Conservation (phyloP, 495 filamentous ascomycete genomes). For the Lichina pygmaea region DNA sequence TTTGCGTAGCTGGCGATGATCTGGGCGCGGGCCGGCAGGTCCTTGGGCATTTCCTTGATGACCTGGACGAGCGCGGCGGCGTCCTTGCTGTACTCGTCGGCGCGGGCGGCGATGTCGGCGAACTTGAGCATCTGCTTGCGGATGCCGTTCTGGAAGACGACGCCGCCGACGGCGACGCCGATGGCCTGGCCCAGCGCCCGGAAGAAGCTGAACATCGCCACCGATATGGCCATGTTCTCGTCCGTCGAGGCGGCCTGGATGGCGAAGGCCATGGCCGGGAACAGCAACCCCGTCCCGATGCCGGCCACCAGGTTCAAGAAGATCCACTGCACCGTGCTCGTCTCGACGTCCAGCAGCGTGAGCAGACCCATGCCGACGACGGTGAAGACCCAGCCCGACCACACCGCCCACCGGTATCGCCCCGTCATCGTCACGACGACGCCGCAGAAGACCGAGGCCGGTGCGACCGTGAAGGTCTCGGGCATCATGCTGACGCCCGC, state of each 20-base stretch:
- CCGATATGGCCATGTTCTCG: slow-evolving; percentile 24
- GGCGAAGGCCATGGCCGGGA: slow-evolving; percentile 22
- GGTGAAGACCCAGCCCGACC: slow-evolving; percentile 26
- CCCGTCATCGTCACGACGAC: slow-evolving; percentile 20
- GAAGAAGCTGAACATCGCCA: slow-evolving; percentile 30
- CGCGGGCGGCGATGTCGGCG: slow-evolving; percentile 9
- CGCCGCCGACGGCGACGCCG: slow-evolving; percentile 32
- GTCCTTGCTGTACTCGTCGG: slow-evolving; percentile 15
- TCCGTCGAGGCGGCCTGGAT: slow-evolving; percentile 22
- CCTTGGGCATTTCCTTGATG: slow-evolving; percentile 12
- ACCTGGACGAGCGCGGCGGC: slow-evolving; percentile 20
- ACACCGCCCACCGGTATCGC: slow-evolving; percentile 25
- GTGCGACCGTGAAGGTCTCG: slow-evolving; percentile 22
- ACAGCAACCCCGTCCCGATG: slow-evolving; percentile 24
- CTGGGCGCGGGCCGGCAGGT: slow-evolving; percentile 7
- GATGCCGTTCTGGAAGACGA: slow-evolving; percentile 30
- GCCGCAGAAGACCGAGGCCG: slow-evolving; percentile 21
- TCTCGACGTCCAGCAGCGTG: slow-evolving; percentile 18
- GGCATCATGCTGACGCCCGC: slow-evolving; percentile 32
- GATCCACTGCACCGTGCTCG: slow-evolving; percentile 20
- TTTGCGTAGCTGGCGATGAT: slow-evolving; percentile 14
- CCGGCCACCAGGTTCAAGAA: slow-evolving; percentile 24
- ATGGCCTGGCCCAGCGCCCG: slow-evolving; percentile 34
- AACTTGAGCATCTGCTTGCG: slow-evolving; percentile 15
- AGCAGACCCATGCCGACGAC: slow-evolving; percentile 22